Evolutionary conservation across 2,329 filamentous ascomycete species (phyloP), one percentile per base, ranked within the genome.

Genomic region (Talaromyces verruculosus): DNA sequence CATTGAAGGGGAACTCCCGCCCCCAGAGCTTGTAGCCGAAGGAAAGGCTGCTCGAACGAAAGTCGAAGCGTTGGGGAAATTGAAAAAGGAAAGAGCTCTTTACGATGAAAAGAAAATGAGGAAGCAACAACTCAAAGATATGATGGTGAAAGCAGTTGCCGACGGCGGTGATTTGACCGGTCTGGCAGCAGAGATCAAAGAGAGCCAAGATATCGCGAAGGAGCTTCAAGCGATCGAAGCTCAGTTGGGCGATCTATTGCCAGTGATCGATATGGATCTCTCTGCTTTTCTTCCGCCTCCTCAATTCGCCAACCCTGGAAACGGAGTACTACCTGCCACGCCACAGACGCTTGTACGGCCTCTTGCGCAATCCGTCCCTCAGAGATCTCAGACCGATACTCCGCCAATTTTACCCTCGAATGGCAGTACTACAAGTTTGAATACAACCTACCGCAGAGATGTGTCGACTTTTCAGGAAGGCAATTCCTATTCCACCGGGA

Each of bases 1-100:
- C 33, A 75, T 81, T 72, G 73, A 75, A 64, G 78, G 77, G 4
- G 58, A 68, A 15, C 70, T 72, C 62, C 70, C 72, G 1, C 72
- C 72, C 1, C 72, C 75, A 15, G 75, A 78, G 28, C 59, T 80
- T 57, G 70, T 78, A 28, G 65, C 72, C 3, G 72, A 77, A 65
- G 78, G 78, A 67, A 77, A 77, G 62, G 65, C 64, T 15, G 72
- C 81, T 25, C 74, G 74, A 17, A 67, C 69, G 35, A 78, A 74
- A 65, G 78, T 81, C 25, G 72, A 77, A 57, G 76, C 78, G 5
- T 74, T 81, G 61, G 71, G 77, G 53, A 67, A 68, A 17, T 67
- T 81, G 41, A 73, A 77, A 61, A 64, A 66, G 13, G 68, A 78
- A 33, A 74, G 72, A 55, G 57, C 61, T 5, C 65, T 70, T 3